These are phyloP conservation scores for Acanthochlamys bracteata DNA, from an alignment of 106 monocot species.

Conservation along the genomic window DNA sequence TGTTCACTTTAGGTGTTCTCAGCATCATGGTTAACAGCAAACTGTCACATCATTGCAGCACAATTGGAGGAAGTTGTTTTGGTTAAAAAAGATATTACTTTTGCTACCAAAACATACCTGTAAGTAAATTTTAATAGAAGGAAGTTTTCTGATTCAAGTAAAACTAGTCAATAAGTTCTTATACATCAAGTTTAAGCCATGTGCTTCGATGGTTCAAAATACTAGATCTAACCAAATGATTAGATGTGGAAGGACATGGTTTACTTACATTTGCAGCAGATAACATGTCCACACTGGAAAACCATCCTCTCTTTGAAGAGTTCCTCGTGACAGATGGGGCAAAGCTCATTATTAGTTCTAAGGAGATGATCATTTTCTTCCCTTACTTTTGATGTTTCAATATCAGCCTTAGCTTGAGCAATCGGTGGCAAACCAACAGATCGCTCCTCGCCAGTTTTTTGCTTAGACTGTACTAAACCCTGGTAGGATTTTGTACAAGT, in stretches of 20 bases:
- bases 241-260: not conserved
- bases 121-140: no score
- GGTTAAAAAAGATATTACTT: no score
- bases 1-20: no score
- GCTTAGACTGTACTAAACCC: slow-evolving; percentile 62
- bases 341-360: slow-evolving; percentile 46
- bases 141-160: no score
- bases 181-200: no score
- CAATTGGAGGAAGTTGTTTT: no score
- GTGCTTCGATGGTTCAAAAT: no score
- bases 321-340: slow-evolving; percentile 90
- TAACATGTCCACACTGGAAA: slow-evolving; percentile 90
- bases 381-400: slow-evolving; percentile 11
- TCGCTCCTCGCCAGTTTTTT: slow-evolving; percentile 24
- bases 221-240: no score
- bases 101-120: no score
- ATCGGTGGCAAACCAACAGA: slow-evolving; percentile 3
- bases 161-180: no score
- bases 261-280: slow-evolving; percentile 95
- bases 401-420: slow-evolving; percentile 18
- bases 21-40: no score
- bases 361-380: slow-evolving; percentile 12
- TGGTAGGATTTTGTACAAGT: slow-evolving; percentile 8
- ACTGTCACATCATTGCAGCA: no score
- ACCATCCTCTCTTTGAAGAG: slow-evolving; percentile 75